phyloP scores from a whole-genome alignment of 78 protist species.

The Neovahlkampfia damariscottae region DNA sequence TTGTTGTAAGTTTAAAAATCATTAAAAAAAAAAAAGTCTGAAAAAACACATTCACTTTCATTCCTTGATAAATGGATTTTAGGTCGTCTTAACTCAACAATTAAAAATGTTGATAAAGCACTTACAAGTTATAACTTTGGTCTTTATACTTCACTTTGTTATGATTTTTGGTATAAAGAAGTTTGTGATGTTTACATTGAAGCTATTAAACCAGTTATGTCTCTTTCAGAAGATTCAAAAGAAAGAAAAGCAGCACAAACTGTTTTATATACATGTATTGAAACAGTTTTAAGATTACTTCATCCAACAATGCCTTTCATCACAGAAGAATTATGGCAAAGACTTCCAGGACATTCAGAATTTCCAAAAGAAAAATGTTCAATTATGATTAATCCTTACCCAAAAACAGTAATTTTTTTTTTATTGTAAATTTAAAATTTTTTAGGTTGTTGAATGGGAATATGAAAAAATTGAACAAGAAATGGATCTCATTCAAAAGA shows the following conservation, averaged over 20 bases:
- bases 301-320: slow-evolving; percentile 96
- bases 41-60: slow-evolving; percentile 34
- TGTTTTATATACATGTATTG: slow-evolving; percentile 49
- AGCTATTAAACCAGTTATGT: slow-evolving; percentile 33
- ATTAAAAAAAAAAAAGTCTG: not conserved
- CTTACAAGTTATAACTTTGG: slow-evolving; percentile 53
- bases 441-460: too few relatives aligned
- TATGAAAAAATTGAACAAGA: not conserved
- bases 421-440: too few relatives aligned
- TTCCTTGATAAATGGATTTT: slow-evolving; percentile 89
- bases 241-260: not conserved
- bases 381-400: not conserved
- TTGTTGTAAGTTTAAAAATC: not conserved
- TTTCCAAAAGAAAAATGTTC: not conserved
- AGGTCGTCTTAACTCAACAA: slow-evolving; percentile 44
- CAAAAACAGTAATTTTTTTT: not conserved
- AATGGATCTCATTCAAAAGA: not conserved
- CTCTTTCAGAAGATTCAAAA: not conserved
- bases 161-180: slow-evolving; percentile 62
- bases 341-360: not conserved
- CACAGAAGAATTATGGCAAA: slow-evolving; percentile 87
- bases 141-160: slow-evolving; percentile 46
- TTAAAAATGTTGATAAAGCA: slow-evolving; percentile 18
- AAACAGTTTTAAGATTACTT: slow-evolving; percentile 68
- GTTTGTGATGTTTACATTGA: slow-evolving; percentile 92